Conservation (phyloP, 2,329 filamentous ascomycete species). For the Cordyceps farinosa region DNA sequence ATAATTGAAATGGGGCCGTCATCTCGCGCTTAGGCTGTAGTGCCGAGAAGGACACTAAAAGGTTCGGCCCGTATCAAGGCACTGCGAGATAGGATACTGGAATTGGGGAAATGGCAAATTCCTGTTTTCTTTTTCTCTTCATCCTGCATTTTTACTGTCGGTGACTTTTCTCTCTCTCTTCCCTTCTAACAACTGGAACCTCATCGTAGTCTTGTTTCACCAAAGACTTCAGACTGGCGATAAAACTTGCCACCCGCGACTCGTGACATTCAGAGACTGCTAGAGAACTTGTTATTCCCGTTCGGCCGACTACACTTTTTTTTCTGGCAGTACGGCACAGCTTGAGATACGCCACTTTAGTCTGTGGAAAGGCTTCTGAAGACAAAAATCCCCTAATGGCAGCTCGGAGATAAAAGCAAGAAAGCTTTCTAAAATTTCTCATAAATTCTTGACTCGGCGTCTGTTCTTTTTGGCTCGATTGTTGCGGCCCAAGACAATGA, state of each 20-base stretch:
- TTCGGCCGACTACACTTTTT: neutral
- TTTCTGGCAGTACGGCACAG: neutral
- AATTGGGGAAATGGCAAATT: neutral
- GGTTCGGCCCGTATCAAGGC: conserved; percentile 6
- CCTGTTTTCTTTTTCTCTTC: neutral
- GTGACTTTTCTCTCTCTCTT: neutral
- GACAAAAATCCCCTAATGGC: neutral
- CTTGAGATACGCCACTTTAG: neutral
- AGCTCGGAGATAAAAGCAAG: neutral
- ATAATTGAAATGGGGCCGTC: neutral
- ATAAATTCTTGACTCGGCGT: neutral
- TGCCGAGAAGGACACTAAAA: conserved; percentile 4
- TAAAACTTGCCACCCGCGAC: neutral
- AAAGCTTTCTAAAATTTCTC: neutral
- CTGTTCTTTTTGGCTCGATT: neutral
- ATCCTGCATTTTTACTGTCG: neutral
- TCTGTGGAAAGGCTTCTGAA: neutral
- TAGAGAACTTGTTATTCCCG: neutral
- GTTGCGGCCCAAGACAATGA: neutral
- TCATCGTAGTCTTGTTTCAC: neutral
- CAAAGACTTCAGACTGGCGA: neutral
- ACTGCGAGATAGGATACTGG: neutral
- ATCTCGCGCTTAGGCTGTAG: conserved; percentile 9
- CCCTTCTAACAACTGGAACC: neutral
- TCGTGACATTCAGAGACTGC: neutral